These are phyloP conservation scores for Cyclocybe aegerita DNA, from an alignment of 768 basidiomycete species.

Conservation along the genomic window DNA sequence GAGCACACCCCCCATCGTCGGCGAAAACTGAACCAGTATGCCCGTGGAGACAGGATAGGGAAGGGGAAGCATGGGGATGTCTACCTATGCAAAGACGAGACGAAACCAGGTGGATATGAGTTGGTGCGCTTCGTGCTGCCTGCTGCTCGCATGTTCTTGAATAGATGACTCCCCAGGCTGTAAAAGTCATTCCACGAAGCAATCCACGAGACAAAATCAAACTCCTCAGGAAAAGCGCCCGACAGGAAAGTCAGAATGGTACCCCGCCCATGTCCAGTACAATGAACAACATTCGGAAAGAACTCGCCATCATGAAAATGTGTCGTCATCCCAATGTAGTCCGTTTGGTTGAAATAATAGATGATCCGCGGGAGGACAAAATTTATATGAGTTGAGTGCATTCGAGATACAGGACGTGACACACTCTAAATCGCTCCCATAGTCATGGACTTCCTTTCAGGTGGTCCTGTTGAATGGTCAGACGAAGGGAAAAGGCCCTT, in stretches of 20 bases:
- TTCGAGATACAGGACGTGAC: too few species aligned
- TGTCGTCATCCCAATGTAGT: constrained; percentile 80
- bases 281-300: constrained; percentile 77
- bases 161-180: constrained; percentile 43
- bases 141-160: neutral
- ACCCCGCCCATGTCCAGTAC: constrained; percentile 44
- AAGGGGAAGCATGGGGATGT: constrained; percentile 55
- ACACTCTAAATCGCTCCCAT: neutral
- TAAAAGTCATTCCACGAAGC: constrained; percentile 67
- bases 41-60: constrained; percentile 35
- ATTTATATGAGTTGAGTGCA: constrained; percentile 70
- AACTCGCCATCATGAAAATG: constrained; percentile 92
- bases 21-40: constrained; percentile 70
- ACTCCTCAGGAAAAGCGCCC: constrained; percentile 42
- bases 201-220: constrained; percentile 68
- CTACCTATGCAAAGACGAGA: constrained; percentile 60
- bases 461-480: constrained; percentile 41
- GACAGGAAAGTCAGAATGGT: constrained; percentile 20
- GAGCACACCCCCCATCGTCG: constrained; percentile 28
- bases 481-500: constrained; percentile 29
- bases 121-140: constrained; percentile 40
- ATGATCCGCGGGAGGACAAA: constrained; percentile 77
- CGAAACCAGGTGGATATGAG: constrained; percentile 25
- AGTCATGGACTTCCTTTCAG: constrained; percentile 44
- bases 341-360: constrained; percentile 83